These are phyloP conservation scores for Exophiala oligosperma DNA, from an alignment of 2,329 filamentous ascomycete genomes.

Conservation along the genomic window DNA sequence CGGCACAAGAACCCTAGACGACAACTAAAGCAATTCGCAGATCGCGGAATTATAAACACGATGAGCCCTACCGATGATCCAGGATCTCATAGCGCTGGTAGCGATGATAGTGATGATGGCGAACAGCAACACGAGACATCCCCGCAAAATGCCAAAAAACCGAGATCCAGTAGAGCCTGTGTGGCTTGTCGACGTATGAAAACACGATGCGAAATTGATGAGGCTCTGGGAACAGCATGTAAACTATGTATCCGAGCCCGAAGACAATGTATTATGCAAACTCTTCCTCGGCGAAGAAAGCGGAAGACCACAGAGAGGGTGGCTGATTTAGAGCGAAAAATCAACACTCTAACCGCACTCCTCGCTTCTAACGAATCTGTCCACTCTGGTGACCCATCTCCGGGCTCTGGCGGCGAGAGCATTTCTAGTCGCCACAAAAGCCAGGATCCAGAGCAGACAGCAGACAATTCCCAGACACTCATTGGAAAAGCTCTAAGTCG, in stretches of 20 bases:
- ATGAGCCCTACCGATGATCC: constrained; percentile 9
- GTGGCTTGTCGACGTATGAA: constrained; percentile 76
- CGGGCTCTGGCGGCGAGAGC: not conserved
- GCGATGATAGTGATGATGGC: constrained; percentile 23
- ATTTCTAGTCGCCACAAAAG: not conserved
- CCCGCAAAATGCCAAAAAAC: constrained; percentile 5
- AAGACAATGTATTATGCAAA: constrained; percentile 75
- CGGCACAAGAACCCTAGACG: too few relatives aligned
- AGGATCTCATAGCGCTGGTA: constrained; percentile 16
- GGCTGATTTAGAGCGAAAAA: constrained; percentile 86
- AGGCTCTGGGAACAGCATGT: constrained; percentile 62
- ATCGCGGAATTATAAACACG: not conserved
- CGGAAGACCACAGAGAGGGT: constrained; percentile 87
- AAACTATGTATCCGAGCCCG: constrained; percentile 77
- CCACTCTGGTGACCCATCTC: constrained; percentile 12
- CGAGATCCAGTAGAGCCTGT: constrained; percentile 57
- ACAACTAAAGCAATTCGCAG: too few relatives aligned
- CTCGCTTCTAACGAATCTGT: constrained; percentile 57
- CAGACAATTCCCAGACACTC: constrained; percentile 12
- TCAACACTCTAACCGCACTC: constrained; percentile 80
- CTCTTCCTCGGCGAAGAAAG: constrained; percentile 71
- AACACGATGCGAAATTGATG: constrained; percentile 79
- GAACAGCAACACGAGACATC: constrained; percentile 8
- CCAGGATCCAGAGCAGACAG: not conserved
- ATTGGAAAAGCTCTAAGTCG: constrained; percentile 50